Evolutionary conservation across 129 eudicot genomes (phyloP).

Genomic region (Mikania micrantha): DNA sequence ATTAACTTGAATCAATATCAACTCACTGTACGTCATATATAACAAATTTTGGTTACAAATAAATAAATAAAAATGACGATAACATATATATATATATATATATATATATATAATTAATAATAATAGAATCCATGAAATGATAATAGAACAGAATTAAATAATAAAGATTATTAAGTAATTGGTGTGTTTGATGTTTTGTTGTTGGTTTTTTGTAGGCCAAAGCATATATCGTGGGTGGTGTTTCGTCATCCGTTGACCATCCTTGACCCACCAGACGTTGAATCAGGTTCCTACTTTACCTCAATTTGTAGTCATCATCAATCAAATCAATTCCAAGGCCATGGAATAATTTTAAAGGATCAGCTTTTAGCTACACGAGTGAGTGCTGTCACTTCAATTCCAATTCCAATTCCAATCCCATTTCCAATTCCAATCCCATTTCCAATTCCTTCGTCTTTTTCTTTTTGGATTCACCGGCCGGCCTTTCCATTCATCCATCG

Average conservation of each 20-base stretch:
- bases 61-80: no score
- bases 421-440: no score
- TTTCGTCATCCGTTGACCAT: slow-evolving; percentile 8
- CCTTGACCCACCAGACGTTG: slow-evolving; percentile 17
- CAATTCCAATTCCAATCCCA: no score
- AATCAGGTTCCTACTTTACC: slow-evolving; percentile 26
- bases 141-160: no score
- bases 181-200: slow-evolving; percentile 4
- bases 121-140: not conserved
- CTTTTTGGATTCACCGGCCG: slow-evolving; percentile 13
- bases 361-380: slow-evolving; percentile 28
- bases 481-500: no score
- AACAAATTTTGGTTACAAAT: no score
- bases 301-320: slow-evolving; percentile 12
- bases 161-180: no score
- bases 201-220: slow-evolving; percentile 13
- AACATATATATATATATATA: no score
- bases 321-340: slow-evolving; percentile 20
- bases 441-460: no score
- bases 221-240: slow-evolving; percentile 4
- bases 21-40: no score
- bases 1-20: no score
- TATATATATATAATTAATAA: no score
- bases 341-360: slow-evolving; percentile 13
- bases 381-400: slow-evolving; percentile 21